phyloP scores from a whole-genome alignment of 2,329 filamentous ascomycete species.

The Aspergillus pseudoviridinutans region DNA sequence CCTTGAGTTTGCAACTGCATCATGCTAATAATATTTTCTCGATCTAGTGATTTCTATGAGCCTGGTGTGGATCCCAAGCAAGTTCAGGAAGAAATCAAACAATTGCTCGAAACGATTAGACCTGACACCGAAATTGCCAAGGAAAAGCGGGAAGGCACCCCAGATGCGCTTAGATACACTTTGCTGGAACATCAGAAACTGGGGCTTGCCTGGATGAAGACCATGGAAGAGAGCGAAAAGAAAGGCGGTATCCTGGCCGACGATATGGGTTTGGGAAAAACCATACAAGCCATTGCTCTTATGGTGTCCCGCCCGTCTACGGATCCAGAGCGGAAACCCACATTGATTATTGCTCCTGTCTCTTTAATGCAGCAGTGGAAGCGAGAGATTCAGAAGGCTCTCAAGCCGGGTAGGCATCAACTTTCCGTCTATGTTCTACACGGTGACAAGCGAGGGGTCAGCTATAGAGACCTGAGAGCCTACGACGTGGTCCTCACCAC shows the following conservation, averaged over 20 bases:
- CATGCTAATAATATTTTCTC: background rate
- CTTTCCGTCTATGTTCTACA: constrained; percentile 69
- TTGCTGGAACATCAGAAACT: constrained; percentile 81
- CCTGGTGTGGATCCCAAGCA: constrained; percentile 45
- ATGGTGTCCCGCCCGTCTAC: constrained; percentile 65
- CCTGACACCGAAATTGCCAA: constrained; percentile 64
- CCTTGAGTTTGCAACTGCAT: background rate
- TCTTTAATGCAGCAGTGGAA: constrained; percentile 82
- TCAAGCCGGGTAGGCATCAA: constrained; percentile 53
- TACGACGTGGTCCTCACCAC: constrained; percentile 77
- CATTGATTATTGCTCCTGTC: constrained; percentile 77
- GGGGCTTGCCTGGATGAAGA: constrained; percentile 71
- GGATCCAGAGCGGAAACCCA: constrained; percentile 62
- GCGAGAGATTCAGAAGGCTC: constrained; percentile 68
- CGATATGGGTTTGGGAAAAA: constrained; percentile 83
- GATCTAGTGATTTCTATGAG: constrained; percentile 16
- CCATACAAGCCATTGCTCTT: constrained; percentile 75
- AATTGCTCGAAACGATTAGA: constrained; percentile 67
- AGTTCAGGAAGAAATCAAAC: constrained; percentile 63
- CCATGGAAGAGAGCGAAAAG: constrained; percentile 65
- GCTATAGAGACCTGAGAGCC: constrained; percentile 58
- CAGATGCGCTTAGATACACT: constrained; percentile 61
- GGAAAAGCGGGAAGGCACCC: constrained; percentile 64
- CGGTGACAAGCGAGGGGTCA: constrained; percentile 52
- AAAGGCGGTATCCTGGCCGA: constrained; percentile 76